These are phyloP conservation scores for Amanita thiersii DNA, from an alignment of 768 basidiomycete genomes.

Conservation along the genomic window DNA sequence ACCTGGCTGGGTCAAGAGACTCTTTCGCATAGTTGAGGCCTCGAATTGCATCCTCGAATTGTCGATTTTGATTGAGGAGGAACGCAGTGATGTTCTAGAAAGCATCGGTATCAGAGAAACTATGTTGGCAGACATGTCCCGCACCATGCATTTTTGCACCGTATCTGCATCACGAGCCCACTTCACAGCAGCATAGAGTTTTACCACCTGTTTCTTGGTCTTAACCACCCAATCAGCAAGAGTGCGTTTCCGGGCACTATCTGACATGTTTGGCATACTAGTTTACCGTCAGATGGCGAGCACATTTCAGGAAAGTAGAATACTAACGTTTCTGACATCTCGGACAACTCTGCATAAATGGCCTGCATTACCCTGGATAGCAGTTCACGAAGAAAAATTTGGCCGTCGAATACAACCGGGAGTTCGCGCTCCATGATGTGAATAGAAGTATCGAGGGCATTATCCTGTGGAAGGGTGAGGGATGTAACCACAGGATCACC, in stretches of 20 bases:
- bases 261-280: conserved; percentile 81
- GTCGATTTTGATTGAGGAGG: conserved; percentile 76
- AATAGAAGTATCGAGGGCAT: conserved; percentile 25
- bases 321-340: conserved; percentile 82
- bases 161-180: conserved; percentile 83
- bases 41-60: conserved; percentile 65
- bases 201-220: conserved; percentile 84
- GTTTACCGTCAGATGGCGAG: conserved; percentile 7
- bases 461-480: conserved; percentile 1
- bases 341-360: conserved; percentile 76
- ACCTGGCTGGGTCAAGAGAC: conserved; percentile 75
- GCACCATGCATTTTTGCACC: conserved; percentile 82
- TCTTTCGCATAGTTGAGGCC: conserved; percentile 60
- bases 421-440: conserved; percentile 69
- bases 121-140: conserved; percentile 3
- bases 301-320: neutral
- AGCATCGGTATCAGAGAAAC: conserved; percentile 6
- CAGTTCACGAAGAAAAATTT: conserved; percentile 65
- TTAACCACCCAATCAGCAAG: conserved; percentile 88
- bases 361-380: conserved; percentile 71
- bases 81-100: conserved; percentile 80
- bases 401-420: conserved; percentile 64
- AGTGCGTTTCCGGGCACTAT: conserved; percentile 68
- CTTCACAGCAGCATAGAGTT: conserved; percentile 78
- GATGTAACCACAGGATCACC: conserved; percentile 11